Evolutionary conservation across 1,284 basidiomycete species (phyloP), one percentile per base, ranked within the genome.

Genomic region (Xerocomus alliaceus): DNA sequence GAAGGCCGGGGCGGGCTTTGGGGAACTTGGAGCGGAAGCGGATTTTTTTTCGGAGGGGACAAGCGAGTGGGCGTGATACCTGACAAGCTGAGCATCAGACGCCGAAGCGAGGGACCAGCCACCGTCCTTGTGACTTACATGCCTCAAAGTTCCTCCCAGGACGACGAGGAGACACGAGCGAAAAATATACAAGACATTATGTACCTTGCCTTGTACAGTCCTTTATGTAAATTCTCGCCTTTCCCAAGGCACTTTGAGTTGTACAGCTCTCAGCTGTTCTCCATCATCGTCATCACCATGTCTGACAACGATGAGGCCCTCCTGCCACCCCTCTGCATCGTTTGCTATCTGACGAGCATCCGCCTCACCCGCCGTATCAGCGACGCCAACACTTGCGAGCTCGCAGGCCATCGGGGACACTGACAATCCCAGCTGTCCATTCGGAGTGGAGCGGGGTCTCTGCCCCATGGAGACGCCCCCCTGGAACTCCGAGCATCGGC

Each of bases 11-110:
- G 44, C 31, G 2, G 64, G 61, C 35, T 44, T 60, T 29, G 72
- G 75, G 3, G 71, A 76, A 10, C 50, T 69, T 31, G 72, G 75
- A 2, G 75, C 73, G 29, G 73, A 76, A 0, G 63, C 68, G n/a
- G 75, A 66, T 58, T 70, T 73, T 42, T 56, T 65, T 24, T 56
- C 54, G 11, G 67, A 57, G 47, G 76, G 75, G 9, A 59, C 54
- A 37, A 75, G 73, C 10, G 60, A 35, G 52, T 46, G 46, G 1
- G 70, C 73, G 28, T 47, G 57, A 53, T 63, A 50, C 70, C 73
- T 76, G 51, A 10, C 35, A 12, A 32, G 6, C 13, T 28, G 5
- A 28, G 15, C 22, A 32, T 53, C 2, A 53, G 64, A 58, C 10
- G 32, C n/a, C 35, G 39, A 18, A 31, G 11, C 10, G 8, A 35